A percentile compares a stretch with the other conserved stretches of the same genome.
Evolutionary conservation across 441 rosid genomes (phyloP).

Genomic region (Breynia disticha): DNA sequence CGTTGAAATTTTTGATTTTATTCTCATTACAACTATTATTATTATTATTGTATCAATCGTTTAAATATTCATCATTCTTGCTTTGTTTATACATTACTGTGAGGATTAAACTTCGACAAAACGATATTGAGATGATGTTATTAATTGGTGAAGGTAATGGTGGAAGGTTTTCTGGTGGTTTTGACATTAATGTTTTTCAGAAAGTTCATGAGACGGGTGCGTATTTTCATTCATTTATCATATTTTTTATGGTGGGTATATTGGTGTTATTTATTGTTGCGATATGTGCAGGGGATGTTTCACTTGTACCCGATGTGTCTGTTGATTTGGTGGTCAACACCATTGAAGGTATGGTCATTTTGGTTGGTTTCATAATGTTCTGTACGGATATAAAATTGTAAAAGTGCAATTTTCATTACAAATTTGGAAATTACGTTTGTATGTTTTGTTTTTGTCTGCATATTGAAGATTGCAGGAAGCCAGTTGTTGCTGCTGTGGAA

Average conservation of each 20-base stretch:
- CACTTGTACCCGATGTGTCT: conserved; percentile 70
- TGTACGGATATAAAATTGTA: too few species aligned
- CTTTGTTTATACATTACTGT: neutral
- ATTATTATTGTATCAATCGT: too few species aligned
- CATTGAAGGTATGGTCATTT: conserved; percentile 54
- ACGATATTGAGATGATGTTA: neutral
- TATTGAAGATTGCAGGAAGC: conserved; percentile 69
- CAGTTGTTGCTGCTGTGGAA: conserved; percentile 91
- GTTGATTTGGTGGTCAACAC: conserved; percentile 61
- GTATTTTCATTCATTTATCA: conserved; percentile 1
- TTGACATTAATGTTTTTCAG: conserved; percentile 75
- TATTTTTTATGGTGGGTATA: neutral
- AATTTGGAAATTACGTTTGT: neutral
- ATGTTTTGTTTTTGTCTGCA: conserved; percentile 5
- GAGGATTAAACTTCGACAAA: neutral
- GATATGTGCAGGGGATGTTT: conserved; percentile 52
- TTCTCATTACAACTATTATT: neutral
- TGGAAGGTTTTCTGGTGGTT: conserved; percentile 89
- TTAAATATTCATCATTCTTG: neutral
- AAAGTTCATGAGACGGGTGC: conserved; percentile 66
- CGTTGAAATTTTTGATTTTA: neutral
- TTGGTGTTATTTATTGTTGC: neutral
- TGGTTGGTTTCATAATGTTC: too few species aligned
- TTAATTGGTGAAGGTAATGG: conserved; percentile 51
- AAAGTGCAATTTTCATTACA: too few species aligned